Evolutionary conservation across 2,329 filamentous ascomycete genomes (phyloP), one percentile per base, ranked within the genome.

Genomic region (Monilinia fructicola): DNA sequence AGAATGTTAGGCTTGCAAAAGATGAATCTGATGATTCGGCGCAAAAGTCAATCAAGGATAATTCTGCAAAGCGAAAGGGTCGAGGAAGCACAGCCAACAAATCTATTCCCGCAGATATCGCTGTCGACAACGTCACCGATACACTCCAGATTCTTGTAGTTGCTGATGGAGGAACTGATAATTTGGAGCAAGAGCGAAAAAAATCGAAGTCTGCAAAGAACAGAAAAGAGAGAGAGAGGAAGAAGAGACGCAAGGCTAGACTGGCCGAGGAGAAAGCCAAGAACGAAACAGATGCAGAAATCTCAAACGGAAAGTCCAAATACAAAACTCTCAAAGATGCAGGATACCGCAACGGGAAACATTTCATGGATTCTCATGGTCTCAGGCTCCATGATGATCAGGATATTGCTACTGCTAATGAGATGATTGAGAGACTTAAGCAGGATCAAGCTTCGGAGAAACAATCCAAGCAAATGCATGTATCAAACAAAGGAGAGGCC

Each of bases 221-320:
- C 28, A 50, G 58, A 31, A 60, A 1, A 7, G 9, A 4, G 14
- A 50, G 38, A 31, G 58, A 60, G 44, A 50, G 12, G 42, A 60
- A 60, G 28, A 38, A 60, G 58, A 50, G 58, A 38, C 28, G 58
- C 44, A 60, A 50, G 44, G 58, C 58, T 50, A 23, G 14, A 50
- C 14, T 21, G 14, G 58, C 28, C 38, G n/a, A 38, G 44, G 58
- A 60, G 21, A 28, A 50, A 6, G 21, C 31, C 31, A 38, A 54
- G 21, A 54, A 50, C 21, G 12, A 38, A 50, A 12, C 18, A 2
- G 28, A 26, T 38, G 21, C 31, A 21, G n/a, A 11, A 38, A 38
- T 7, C 21, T 10, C 53, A 21, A 38, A 38, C 7, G 56, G 35
- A n/a, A 61, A 52, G 31, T 61, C 44, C 28, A 52, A 28, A 12